These are phyloP conservation scores for Parasarocladium wereldwijsianum DNA, from an alignment of 2,329 filamentous ascomycete genomes.

Conservation along the genomic window DNA sequence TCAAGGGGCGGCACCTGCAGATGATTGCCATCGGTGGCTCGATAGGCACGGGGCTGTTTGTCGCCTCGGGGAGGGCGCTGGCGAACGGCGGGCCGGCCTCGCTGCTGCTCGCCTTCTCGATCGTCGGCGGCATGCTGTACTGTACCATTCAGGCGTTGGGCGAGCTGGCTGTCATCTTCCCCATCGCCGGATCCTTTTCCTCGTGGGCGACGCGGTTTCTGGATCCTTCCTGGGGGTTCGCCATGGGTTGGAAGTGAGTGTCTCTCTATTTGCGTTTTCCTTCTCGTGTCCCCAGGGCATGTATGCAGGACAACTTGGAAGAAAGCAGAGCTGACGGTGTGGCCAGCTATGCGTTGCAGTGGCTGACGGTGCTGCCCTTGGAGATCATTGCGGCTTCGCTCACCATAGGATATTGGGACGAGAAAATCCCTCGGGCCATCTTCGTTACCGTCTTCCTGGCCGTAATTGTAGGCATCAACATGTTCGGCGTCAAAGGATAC, in stretches of 20 bases:
- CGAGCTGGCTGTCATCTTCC: slow-evolving; percentile 81
- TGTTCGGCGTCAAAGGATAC: slow-evolving; percentile 79
- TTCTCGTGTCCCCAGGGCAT: no score
- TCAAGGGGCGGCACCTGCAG: slow-evolving; percentile 78
- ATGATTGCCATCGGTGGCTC: slow-evolving; percentile 97
- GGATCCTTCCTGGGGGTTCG: slow-evolving; percentile 88
- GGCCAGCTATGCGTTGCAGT: slow-evolving; percentile 66
- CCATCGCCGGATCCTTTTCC: slow-evolving; percentile 82
- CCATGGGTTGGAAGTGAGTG: slow-evolving; percentile 82
- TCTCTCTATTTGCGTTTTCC: no score
- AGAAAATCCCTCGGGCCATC: slow-evolving; percentile 48
- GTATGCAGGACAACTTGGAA: slow-evolving; percentile 3
- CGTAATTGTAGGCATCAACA: slow-evolving; percentile 65
- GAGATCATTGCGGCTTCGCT: slow-evolving; percentile 81
- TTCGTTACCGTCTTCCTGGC: slow-evolving; percentile 74
- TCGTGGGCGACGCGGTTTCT: slow-evolving; percentile 85
- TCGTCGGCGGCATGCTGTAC: slow-evolving; percentile 79
- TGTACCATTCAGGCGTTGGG: slow-evolving; percentile 85
- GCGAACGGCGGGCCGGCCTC: slow-evolving; percentile 63
- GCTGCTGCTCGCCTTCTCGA: slow-evolving; percentile 58
- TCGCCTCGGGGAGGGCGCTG: slow-evolving; percentile 63
- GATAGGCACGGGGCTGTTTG: slow-evolving; percentile 81
- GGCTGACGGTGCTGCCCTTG: slow-evolving; percentile 69
- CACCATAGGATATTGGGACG: slow-evolving; percentile 70
- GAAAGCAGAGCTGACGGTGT: not conserved